A percentile compares a stretch with the other conserved stretches of the same genome.
phyloP scores from a whole-genome alignment of 2,329 filamentous ascomycete species.

The Aureobasidium sp. region DNA sequence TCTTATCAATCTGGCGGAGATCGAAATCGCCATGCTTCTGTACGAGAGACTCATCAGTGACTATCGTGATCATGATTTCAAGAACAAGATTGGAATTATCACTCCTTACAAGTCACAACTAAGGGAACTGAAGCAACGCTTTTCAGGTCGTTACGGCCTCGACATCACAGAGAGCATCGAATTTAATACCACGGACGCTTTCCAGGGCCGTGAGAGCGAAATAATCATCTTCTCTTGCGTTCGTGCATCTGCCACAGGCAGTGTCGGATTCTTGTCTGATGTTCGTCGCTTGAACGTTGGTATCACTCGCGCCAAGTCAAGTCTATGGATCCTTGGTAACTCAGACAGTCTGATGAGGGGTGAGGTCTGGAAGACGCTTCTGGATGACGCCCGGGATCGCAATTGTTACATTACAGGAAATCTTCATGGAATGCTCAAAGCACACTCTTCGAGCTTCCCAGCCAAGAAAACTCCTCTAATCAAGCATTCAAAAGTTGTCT shows the following conservation, averaged over 20 bases:
- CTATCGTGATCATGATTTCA: slow-evolving; percentile 60
- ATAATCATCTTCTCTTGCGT: slow-evolving; percentile 99
- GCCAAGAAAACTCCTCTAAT: slow-evolving; percentile 19
- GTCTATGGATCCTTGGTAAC: slow-evolving; percentile 92
- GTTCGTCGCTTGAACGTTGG: slow-evolving; percentile 99
- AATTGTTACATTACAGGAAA: slow-evolving; percentile 69
- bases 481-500: slow-evolving; percentile 19
- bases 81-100: slow-evolving; percentile 88
- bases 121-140: slow-evolving; percentile 67
- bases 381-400: slow-evolving; percentile 70
- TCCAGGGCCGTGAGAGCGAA: slow-evolving; percentile 93
- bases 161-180: slow-evolving; percentile 72
- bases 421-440: slow-evolving; percentile 47
- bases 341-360: slow-evolving; percentile 79
- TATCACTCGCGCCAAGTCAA: slow-evolving; percentile 91
- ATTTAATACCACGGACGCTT: slow-evolving; percentile 98
- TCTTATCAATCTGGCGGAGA: slow-evolving; percentile 78
- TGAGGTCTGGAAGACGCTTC: slow-evolving; percentile 82
- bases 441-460: slow-evolving; percentile 41
- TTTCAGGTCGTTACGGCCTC: slow-evolving; percentile 65
- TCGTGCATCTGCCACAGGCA: slow-evolving; percentile 81
- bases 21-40: slow-evolving; percentile 77
- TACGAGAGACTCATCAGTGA: slow-evolving; percentile 74
- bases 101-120: slow-evolving; percentile 96
- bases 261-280: slow-evolving; percentile 96